Evolutionary conservation across 768 basidiomycete species (phyloP), one percentile per base, ranked within the genome.

Genomic region (Collybia sordida): DNA sequence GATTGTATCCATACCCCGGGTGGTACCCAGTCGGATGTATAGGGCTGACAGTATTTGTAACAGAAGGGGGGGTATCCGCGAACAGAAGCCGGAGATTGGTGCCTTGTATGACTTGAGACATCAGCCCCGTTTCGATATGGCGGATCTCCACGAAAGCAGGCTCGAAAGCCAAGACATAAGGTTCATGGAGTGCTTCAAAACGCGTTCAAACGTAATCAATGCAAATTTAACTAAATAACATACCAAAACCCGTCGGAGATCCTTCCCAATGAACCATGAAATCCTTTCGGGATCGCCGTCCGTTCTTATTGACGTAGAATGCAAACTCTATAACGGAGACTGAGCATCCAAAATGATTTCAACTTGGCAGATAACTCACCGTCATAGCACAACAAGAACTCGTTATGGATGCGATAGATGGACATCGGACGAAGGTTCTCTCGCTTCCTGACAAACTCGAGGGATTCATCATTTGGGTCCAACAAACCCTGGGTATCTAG

Each of bases 241-340:
- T 65, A 97, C 96, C 97, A 61, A 99, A 98, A 31, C 89, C 88
- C 4, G 92, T 91, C 0, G 97, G 97, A 38, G 76, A 77, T 7
- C 97, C 97, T 68, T 98, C 96, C 97, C 97, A 99, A 55, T 90
- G 80, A 12, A 98, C 91, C 80, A 95, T 91, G 75, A 98, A 98
- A 50, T 92, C 86, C 54, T 83, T 88, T 45, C 91, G 76, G 42
- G 95, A 92, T 53, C 93, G 77, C 74, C 93, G 89, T 2, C 97
- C 97, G 54, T 86, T 95, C 74, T 91, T 93, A 70, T 98, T 96
- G 56, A 99, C 94, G 67, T 98, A 98, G 65, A 99, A 98, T 0
- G 97, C 97, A 65, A 98, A 99, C 71, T 98, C 97, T 97, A 58
- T 28, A 34, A 47, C 31, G 44, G n/a, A 21, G 3, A 25, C 38